Percentiles rank a stretch among this genome's conserved stretches.
These are phyloP conservation scores for Phytophthora sp. DNA, from an alignment of 352 stramenopile species.

Conservation along the genomic window DNA sequence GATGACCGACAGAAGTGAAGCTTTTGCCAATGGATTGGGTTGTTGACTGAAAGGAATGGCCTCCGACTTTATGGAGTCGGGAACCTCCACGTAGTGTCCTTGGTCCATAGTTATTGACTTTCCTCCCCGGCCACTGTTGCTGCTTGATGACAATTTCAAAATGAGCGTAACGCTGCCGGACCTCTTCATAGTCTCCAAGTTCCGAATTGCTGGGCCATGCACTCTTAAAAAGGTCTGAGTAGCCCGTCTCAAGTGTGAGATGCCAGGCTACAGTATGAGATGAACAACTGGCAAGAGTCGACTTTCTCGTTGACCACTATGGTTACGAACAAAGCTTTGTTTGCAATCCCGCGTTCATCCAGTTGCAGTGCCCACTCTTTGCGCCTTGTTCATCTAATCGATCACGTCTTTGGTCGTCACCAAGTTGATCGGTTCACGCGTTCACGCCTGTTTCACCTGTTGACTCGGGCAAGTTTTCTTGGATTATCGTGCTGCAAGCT, in stretches of 20 bases:
- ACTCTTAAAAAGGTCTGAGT: no score
- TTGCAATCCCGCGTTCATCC: no score
- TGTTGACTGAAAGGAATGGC: constrained; percentile 12
- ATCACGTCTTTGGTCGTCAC: no score
- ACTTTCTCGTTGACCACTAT: background rate
- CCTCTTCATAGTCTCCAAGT: no score
- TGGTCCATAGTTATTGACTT: background rate
- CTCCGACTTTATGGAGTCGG: background rate
- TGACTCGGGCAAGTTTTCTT: no score
- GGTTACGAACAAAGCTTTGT: background rate
- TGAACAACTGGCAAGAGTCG: background rate
- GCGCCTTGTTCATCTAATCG: background rate
- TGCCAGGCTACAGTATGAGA: no score
- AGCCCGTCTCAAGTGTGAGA: no score
- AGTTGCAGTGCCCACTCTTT: background rate
- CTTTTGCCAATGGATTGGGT: constrained; percentile 38
- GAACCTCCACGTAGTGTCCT: constrained; percentile 16
- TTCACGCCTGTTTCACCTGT: no score
- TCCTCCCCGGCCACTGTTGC: background rate
- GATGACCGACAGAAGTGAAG: constrained; percentile 25
- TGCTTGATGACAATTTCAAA: background rate
- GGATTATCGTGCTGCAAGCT: no score
- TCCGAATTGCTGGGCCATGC: no score
- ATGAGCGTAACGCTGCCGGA: no score
- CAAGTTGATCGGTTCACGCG: no score